Evolutionary conservation across 2,329 filamentous ascomycete species (phyloP), one percentile per base, ranked within the genome.

Genomic region (Bretziella fagacearum): DNA sequence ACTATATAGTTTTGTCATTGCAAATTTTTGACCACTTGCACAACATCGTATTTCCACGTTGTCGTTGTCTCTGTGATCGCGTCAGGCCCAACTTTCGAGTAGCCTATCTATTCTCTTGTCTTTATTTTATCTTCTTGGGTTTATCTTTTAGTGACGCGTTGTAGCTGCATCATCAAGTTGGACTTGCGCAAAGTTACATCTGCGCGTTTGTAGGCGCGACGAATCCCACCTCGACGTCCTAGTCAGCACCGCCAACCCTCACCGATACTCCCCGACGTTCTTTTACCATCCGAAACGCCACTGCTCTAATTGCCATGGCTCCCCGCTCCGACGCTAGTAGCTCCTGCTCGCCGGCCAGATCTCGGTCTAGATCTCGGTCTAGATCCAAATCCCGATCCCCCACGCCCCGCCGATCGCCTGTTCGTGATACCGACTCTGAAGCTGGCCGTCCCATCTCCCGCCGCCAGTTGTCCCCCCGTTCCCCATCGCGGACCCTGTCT

Each of bases 281-380:
- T n/a, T n/a, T n/a, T n/a, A n/a, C n/a, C n/a, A n/a, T n/a, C n/a
- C 32, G n/a, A 35, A 18, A 30, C 27, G 10, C 27, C 10, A 30
- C n/a, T n/a, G n/a, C 23, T 46, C 27, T 15, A 29, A 11, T 15
- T 20, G 45, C 4, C 3, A 50, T 50, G 48, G 39, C 40, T 27
- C 32, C 40, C 17, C 20, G 20, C 18, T 47, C 48, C n/a, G 25
- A 40, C n/a, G 15, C 23, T 4, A 25, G 48, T 25, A 27, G 23
- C 32, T 40, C 44, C 4, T 41, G 47, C 26, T 35, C 43, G 33
- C 40, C 39, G 26, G 26, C 42, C 17, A 23, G 17, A 4, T 49
- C 47, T 17, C 41, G 25, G 13, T 48, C 46, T 17, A 22, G 10
- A 15, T n/a, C 40, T 25, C 22, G 27, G 10, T 17, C 30, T 15